Evolutionary conservation across 2,329 filamentous ascomycete species (phyloP), one percentile per base, ranked within the genome.

Genomic region (Byssothecium circinans): DNA sequence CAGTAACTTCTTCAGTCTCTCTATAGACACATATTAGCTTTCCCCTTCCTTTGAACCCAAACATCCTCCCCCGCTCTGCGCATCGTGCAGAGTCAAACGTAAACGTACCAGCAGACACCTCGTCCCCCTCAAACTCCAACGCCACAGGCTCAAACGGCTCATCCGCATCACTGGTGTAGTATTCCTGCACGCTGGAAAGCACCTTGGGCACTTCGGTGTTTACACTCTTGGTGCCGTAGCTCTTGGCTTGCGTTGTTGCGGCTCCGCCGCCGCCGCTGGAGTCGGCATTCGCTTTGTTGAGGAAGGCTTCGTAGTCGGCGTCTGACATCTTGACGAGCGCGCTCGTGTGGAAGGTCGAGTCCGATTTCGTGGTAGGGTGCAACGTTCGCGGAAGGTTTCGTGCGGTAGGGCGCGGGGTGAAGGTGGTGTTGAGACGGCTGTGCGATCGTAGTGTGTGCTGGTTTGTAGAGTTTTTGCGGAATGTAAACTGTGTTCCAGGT

Each of bases 201-300:
- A 33, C 61, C 34, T 58, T 52, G 2, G 91, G 89, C 43, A 91
- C 79, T 50, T 78, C 70, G 42, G 80, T 77, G 54, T 76, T 68
- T 29, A 78, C 73, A 40, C 64, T 66, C 58, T 67, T 67, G 23
- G 69, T 68, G 29, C 64, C 60, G 45, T 67, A 62, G 34, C 57
- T 56, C 52, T 67, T 64, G 18, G 56, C 55, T 43, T 66, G 56
- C 15, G 65, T 53, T 37, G 62, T 61, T 12, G 55, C 62, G 2
- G 50, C 45, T 23, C 47, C 60, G 5, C 66, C 67, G 45, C 71
- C 66, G 8, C 66, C 67, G 45, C 71, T 66, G 8, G 72, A 73
- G 66, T 91, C 86, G 66, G 91, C 86, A 62, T 84, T 95, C 44
- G 90, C 89, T 76, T 94, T 94, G 68, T 94, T 81, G 47, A 96